phyloP scores from a whole-genome alignment of 2,329 filamentous ascomycete genomes.

The Trichoderma sp. region DNA sequence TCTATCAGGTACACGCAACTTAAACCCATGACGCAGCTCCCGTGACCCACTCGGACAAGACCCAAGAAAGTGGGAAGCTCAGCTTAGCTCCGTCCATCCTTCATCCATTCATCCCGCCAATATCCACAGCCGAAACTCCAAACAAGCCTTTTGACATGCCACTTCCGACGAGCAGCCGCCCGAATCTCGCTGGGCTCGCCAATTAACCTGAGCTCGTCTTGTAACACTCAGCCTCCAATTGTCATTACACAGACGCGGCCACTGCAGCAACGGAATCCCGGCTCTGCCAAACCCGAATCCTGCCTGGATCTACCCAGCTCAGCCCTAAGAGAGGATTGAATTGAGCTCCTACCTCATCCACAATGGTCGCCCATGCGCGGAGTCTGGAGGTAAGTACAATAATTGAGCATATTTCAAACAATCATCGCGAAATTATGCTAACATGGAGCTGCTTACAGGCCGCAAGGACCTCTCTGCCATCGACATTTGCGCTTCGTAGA shows the following conservation, averaged over 20 bases:
- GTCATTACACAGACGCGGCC: neutral
- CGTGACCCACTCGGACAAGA: conserved; percentile 7
- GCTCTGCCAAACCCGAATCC: neutral
- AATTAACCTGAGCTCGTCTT: neutral
- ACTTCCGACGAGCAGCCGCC: conserved; percentile 10
- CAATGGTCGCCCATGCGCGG: conserved; percentile 18
- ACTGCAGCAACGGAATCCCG: neutral
- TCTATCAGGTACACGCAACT: neutral
- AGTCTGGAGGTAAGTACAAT: conserved; percentile 17
- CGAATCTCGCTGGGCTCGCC: neutral
- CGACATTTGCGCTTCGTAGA: conserved; percentile 33
- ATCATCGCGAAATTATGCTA: neutral
- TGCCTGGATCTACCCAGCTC: neutral
- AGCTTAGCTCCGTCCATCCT: neutral
- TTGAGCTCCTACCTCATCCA: neutral
- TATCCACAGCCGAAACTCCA: conserved; percentile 19
- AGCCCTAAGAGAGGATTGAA: neutral
- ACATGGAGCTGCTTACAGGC: conserved; percentile 26
- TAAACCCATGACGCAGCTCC: neutral
- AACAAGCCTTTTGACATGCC: conserved; percentile 19
- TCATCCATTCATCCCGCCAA: conserved; percentile 20
- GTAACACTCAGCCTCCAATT: neutral
- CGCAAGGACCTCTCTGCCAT: conserved; percentile 30
- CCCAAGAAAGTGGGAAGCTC: conserved; percentile 22
- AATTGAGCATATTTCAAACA: neutral